A percentile compares a stretch with the other conserved stretches of the same genome.
Evolutionary conservation across 495 filamentous ascomycete genomes (phyloP).

Genomic region (Xylaria curta): DNA sequence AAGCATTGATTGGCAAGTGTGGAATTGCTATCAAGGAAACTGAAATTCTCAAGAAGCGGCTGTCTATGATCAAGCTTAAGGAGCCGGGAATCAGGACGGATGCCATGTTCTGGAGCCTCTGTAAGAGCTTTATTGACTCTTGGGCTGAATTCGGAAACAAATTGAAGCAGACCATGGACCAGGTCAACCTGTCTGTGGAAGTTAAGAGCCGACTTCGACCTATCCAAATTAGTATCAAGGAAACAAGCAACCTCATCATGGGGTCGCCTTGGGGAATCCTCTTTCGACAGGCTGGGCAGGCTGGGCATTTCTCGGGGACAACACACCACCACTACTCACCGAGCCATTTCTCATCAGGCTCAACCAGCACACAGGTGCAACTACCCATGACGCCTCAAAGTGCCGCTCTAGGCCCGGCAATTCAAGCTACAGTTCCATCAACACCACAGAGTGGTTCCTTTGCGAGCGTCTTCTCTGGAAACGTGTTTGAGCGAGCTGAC

Average conservation of each 20-base stretch:
- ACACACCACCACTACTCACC: constrained; percentile 46
- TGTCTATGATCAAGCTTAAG: constrained; percentile 82
- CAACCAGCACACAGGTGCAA: constrained; percentile 41
- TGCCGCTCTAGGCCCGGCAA: constrained; percentile 85
- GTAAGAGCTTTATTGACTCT: constrained; percentile 75
- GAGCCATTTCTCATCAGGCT: constrained; percentile 39
- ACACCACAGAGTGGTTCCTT: constrained; percentile 71
- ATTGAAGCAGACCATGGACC: constrained; percentile 69
- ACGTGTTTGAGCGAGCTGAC: constrained; percentile 78
- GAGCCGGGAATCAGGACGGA: constrained; percentile 80
- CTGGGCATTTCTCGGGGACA: constrained; percentile 32
- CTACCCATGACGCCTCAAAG: constrained; percentile 73
- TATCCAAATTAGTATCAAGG: constrained; percentile 76
- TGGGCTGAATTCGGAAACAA: constrained; percentile 76
- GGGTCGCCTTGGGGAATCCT: constrained; percentile 75
- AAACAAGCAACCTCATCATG: constrained; percentile 75
- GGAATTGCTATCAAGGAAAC: constrained; percentile 68
- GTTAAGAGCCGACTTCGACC: constrained; percentile 74
- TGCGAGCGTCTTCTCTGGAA: constrained; percentile 68
- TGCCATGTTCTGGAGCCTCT: constrained; percentile 80
- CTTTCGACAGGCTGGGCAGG: constrained; percentile 40
- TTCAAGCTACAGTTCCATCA: constrained; percentile 85
- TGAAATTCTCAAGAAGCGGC: constrained; percentile 68
- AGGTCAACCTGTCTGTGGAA: constrained; percentile 67
- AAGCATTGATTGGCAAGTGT: constrained; percentile 69